A percentile compares a stretch with the other conserved stretches of the same genome.
These are phyloP conservation scores for Peniophora sp. DNA, from an alignment of 1,284 basidiomycete genomes.

Conservation along the genomic window DNA sequence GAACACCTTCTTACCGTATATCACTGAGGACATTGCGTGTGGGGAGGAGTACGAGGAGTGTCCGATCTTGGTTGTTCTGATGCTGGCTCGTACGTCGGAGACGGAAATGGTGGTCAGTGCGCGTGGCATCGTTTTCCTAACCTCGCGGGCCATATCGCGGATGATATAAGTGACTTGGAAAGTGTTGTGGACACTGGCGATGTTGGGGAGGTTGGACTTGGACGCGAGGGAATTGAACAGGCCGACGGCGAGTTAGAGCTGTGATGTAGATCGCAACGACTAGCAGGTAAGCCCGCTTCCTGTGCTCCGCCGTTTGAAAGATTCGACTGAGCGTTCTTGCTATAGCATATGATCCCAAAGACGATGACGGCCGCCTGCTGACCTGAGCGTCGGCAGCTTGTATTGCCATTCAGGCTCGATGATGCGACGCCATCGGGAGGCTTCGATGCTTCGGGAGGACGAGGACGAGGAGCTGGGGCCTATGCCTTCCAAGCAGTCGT, in stretches of 20 bases:
- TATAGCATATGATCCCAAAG: conserved; percentile 87
- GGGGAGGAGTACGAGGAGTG: conserved; percentile 84
- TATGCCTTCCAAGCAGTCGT: conserved; percentile 64
- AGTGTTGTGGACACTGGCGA: conserved; percentile 85
- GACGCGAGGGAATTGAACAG: conserved; percentile 54
- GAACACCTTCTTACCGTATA: conserved; percentile 79
- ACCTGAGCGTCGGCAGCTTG: conserved; percentile 65
- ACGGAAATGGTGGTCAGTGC: conserved; percentile 39
- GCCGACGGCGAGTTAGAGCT: conserved; percentile 45
- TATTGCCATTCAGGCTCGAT: conserved; percentile 73
- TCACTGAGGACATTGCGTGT: conserved; percentile 79
- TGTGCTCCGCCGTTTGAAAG: conserved; percentile 1
- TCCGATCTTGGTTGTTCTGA: conserved; percentile 75
- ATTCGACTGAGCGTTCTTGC: not conserved
- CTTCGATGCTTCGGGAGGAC: conserved; percentile 38
- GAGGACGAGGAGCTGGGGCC: conserved; percentile 64
- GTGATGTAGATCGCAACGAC: conserved; percentile 80
- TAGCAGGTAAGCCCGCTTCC: conserved; percentile 72
- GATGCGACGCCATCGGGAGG: conserved; percentile 57
- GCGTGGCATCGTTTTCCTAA: conserved; percentile 72
- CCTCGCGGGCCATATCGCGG: conserved; percentile 64
- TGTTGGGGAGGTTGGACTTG: conserved; percentile 71
- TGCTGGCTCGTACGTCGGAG: conserved; percentile 28
- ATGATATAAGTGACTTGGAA: conserved; percentile 84
- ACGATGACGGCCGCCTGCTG: conserved; percentile 86